Evolutionary conservation across 1,284 basidiomycete species (phyloP), one percentile per base, ranked within the genome.

Genomic region (Ustilago cynodontis): DNA sequence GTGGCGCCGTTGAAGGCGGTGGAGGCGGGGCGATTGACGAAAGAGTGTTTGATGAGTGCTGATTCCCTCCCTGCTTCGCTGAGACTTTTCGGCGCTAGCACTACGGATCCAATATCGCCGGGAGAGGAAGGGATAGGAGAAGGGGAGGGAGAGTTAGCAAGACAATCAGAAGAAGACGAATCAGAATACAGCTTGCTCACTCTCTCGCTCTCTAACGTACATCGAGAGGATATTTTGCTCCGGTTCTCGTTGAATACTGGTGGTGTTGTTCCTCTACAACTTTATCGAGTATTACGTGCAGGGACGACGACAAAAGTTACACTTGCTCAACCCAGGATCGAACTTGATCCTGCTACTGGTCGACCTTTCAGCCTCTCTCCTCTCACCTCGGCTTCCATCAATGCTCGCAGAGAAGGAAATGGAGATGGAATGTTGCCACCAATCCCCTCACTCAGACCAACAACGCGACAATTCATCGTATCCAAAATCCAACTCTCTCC

Each of bases 401-500:
- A 20, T 45, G 91, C 92, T 69, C 88, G 93, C 59, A 86, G 88
- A 0, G 86, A 97, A 3, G 81, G 90, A 0, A 88, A 90, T 31
- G 89, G 89, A n/a, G 86, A 89, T 3, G 47, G 47, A 28, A 86
- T 91, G 11, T 89, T 89, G 2, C 88, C 88, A 47, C 90, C 92
- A 1, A 93, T 98, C 65, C 96, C 96, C 0, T 91, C 91, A 5
- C 87, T 96, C 35, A 58, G 26, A 4, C 91, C 59, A 24, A 39
- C 20, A n/a, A 22, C 93, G 66, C 89, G 94, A n/a, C 96, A 99
- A 84, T 98, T 95, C 85, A 91, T 98, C 18, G 92, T 98, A 0
- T 89, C 91, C 22, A 93, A 93, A 81, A 90, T 91, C 11, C 89
- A 88, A 61, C 87, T 93, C 59, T 89, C 91, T 1, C 85, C 87